These are phyloP conservation scores for Pestalotiopsis sp. DNA, from an alignment of 2,329 filamentous ascomycete genomes.

Conservation along the genomic window DNA sequence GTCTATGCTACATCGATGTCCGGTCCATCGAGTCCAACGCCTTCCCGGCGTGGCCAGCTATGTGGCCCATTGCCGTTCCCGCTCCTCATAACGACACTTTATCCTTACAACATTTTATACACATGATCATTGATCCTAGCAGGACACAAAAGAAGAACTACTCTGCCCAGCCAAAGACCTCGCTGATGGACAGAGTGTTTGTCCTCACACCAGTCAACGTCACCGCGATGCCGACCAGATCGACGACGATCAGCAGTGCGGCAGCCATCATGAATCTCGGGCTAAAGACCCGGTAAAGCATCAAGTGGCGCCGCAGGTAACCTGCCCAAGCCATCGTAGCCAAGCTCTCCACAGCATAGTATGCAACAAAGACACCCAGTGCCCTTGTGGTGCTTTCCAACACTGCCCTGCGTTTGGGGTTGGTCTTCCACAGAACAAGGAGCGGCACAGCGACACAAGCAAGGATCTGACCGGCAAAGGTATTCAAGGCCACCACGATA, in stretches of 20 bases:
- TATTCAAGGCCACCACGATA: conserved; percentile 80
- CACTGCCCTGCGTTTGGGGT: conserved; percentile 70
- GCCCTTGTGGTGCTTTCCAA: conserved; percentile 72
- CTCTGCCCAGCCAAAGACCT: conserved; percentile 83
- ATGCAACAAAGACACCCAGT: conserved; percentile 75
- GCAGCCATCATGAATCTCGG: conserved; percentile 88
- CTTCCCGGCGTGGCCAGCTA: neutral
- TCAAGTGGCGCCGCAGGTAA: conserved; percentile 85
- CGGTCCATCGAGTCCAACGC: neutral
- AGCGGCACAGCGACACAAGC: conserved; percentile 80
- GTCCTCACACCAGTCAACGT: conserved; percentile 74
- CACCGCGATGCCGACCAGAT: conserved; percentile 72
- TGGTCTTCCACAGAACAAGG: conserved; percentile 85
- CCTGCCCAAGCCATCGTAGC: conserved; percentile 92
- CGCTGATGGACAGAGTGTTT: conserved; percentile 77
- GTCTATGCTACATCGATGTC: conserved; percentile 1
- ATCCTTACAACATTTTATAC: neutral
- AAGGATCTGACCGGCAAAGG: conserved; percentile 86
- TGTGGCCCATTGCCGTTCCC: neutral
- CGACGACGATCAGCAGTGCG: conserved; percentile 72
- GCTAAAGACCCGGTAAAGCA: conserved; percentile 94
- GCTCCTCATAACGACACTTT: neutral
- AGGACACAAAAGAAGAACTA: conserved; percentile 23
- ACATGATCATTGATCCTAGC: neutral
- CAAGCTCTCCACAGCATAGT: conserved; percentile 80